These are phyloP conservation scores for Cladobotryum mycophilum DNA, from an alignment of 2,329 filamentous ascomycete species.

Conservation along the genomic window DNA sequence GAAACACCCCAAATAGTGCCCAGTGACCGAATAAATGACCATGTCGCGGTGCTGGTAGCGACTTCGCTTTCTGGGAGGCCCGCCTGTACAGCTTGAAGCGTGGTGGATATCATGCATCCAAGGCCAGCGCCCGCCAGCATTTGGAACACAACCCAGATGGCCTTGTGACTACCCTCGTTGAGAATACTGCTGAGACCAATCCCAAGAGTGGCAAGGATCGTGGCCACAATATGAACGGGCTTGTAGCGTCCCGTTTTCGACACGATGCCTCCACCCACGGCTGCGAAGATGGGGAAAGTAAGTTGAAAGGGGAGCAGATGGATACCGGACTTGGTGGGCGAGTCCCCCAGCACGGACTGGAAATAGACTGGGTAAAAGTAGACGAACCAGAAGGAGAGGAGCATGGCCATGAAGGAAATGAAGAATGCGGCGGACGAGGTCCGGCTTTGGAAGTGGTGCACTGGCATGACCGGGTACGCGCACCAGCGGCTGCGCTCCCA, in stretches of 20 bases:
- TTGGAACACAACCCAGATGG: constrained; percentile 37
- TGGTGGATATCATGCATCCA: constrained; percentile 35
- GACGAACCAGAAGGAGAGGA: constrained; percentile 13
- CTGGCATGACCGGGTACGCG: constrained; percentile 13
- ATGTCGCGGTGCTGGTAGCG: constrained; percentile 33
- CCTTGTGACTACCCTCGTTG: constrained; percentile 28
- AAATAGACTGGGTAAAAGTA: constrained; percentile 45
- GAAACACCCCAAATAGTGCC: constrained; percentile 41
- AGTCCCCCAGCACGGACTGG: constrained; percentile 32
- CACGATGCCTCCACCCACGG: constrained; percentile 20
- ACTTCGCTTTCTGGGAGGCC: constrained; percentile 31
- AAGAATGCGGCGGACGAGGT: constrained; percentile 19
- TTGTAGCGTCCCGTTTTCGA: constrained; percentile 27
- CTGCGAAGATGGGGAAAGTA: constrained; percentile 20
- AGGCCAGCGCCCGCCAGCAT: constrained; percentile 33
- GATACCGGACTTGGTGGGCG: constrained; percentile 27
- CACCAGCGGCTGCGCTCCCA: constrained; percentile 7
- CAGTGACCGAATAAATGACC: constrained; percentile 40
- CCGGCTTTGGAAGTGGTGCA: constrained; percentile 11
- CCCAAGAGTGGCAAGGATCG: constrained; percentile 29
- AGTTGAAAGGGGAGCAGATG: constrained; percentile 27
- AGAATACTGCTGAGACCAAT: constrained; percentile 38
- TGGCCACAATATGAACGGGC: constrained; percentile 28
- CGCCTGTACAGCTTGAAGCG: constrained; percentile 40
- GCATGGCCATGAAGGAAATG: constrained; percentile 27